Conservation (phyloP, 1,284 basidiomycete species). For the Xanthoconium separans region DNA sequence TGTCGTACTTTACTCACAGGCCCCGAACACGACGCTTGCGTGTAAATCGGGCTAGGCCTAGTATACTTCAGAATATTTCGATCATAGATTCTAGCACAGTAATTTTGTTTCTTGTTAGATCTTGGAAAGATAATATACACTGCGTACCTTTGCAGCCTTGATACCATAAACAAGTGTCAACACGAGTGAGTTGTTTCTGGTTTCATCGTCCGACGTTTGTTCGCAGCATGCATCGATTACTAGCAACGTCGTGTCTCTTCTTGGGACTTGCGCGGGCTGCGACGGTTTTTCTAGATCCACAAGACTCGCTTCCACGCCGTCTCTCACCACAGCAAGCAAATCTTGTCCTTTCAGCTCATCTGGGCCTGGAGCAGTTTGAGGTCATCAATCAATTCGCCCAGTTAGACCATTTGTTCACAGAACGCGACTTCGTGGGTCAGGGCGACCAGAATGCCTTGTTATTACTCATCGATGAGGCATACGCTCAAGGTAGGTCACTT, state of each 20-base stretch:
- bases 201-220: background rate
- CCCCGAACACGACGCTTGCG: background rate
- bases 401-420: slow-evolving; percentile 33
- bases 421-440: slow-evolving; percentile 57
- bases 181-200: background rate
- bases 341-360: slow-evolving; percentile 60
- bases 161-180: slow-evolving; percentile 20
- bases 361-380: slow-evolving; percentile 68
- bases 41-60: background rate
- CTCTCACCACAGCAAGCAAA: slow-evolving; percentile 56
- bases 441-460: slow-evolving; percentile 52
- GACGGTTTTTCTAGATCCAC: slow-evolving; percentile 53
- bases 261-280: slow-evolving; percentile 41
- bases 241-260: slow-evolving; percentile 27
- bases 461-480: slow-evolving; percentile 55
- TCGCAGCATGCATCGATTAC: slow-evolving; percentile 29
- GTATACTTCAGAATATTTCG: too few species aligned
- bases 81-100: too few species aligned
- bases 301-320: slow-evolving; percentile 33
- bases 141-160: background rate
- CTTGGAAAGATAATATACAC: too few species aligned
- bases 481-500: slow-evolving; percentile 50
- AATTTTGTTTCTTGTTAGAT: too few species aligned
- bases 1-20: slow-evolving; percentile 21
- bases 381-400: slow-evolving; percentile 38